Conservation (phyloP, 169 alveolate genomes). For the Plasmodium relictum region DNA sequence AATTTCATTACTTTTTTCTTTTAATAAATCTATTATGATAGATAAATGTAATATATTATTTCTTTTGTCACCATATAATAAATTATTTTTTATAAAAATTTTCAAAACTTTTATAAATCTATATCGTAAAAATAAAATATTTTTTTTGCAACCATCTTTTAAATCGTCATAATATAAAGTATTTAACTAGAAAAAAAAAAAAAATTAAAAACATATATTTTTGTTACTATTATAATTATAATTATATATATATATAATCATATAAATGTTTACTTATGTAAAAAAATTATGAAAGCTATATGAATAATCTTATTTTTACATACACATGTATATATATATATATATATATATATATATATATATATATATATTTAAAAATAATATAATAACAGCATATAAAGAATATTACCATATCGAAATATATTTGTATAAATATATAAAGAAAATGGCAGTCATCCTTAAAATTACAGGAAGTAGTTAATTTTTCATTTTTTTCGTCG, state of each 20-base stretch:
- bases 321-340: neutral
- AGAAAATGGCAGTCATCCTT: constrained; percentile 17
- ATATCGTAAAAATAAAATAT: constrained; percentile 24
- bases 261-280: too few species aligned
- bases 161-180: constrained; percentile 6
- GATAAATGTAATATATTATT: constrained; percentile 27
- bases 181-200: constrained; percentile 15
- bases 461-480: neutral
- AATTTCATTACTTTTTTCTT: constrained; percentile 21
- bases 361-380: neutral
- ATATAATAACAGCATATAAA: neutral
- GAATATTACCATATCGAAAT: constrained; percentile 43
- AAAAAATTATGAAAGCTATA: too few species aligned
- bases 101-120: constrained; percentile 21
- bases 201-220: neutral
- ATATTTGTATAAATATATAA: constrained; percentile 23
- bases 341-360: neutral
- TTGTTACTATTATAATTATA: neutral
- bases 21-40: constrained; percentile 31
- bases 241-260: neutral
- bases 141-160: constrained; percentile 8
- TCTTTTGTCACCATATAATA: constrained; percentile 22
- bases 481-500: neutral
- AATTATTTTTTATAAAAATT: constrained; percentile 26
- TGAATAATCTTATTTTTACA: too few species aligned